Evolutionary conservation across 139 green algal genomes (phyloP).

Genomic region (Deuterostichococcus epilithicus): DNA sequence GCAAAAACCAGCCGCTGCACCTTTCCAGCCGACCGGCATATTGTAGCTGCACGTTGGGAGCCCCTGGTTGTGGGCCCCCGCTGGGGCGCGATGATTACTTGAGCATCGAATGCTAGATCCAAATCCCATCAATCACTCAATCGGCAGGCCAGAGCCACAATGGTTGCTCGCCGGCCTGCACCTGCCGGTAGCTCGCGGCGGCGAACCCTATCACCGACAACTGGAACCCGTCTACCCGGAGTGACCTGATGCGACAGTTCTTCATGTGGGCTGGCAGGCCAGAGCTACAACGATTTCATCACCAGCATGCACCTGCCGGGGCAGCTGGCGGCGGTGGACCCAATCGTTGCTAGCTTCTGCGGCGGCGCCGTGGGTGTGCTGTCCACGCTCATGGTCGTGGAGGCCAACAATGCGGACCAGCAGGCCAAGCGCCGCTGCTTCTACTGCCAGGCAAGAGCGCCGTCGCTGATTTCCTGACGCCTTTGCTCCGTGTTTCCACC

Average conservation of each 20-base stretch:
- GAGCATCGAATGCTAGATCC: too few relatives aligned
- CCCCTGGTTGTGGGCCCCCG: too few relatives aligned
- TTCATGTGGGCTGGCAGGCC: constrained; percentile 39
- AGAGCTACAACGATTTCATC: constrained; percentile 93
- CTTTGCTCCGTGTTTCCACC: neutral
- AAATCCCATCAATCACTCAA: too few relatives aligned
- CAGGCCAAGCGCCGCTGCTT: constrained; percentile 68
- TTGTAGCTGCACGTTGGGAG: too few relatives aligned
- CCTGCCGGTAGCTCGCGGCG: constrained; percentile 81
- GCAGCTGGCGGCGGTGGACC: constrained; percentile 93
- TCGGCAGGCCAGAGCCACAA: constrained; percentile 83
- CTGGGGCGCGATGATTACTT: too few relatives aligned
- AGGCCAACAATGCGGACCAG: constrained; percentile 90
- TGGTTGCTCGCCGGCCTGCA: constrained; percentile 90
- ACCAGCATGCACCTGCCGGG: constrained; percentile 74
- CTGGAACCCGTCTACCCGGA: too few relatives aligned
- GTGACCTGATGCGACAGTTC: neutral
- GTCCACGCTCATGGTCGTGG: constrained; percentile 90
- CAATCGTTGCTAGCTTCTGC: constrained; percentile 98
- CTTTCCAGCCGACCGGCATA: too few relatives aligned
- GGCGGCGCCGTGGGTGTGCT: constrained; percentile 93
- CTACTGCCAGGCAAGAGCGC: constrained; percentile 59
- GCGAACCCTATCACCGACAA: neutral
- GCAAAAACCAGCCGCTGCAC: too few relatives aligned
- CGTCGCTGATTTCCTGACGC: neutral